Evolutionary conservation across 805 yeast species (phyloP), one percentile per base, ranked within the genome.

Genomic region (Teunomyces tritomae): DNA sequence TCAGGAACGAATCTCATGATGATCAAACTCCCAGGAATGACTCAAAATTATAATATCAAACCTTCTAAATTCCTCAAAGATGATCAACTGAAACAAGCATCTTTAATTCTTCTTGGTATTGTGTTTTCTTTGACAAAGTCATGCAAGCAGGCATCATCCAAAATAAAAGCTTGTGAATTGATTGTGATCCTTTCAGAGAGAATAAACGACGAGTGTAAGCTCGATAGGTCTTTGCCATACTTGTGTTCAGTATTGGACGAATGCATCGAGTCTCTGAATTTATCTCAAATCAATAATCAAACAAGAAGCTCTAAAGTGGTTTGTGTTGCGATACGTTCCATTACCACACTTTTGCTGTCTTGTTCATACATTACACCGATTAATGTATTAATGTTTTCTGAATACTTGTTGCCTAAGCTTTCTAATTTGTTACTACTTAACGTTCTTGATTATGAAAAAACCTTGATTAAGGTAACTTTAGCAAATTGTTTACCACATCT

Each of bases 191-290:
- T 92, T 14, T 80, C 92, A 1, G 96, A 88, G 57, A 78, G 81
- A 48, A 71, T 89, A 1, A 79, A 80, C 20, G 98, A 94, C 61
- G 96, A 87, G 48, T 84, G 83, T 11, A 92, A 90, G 61, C 70
- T 94, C 34, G 97, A 94, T 62, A 68, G 97, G 39, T 82, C 89
- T 28, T 64, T 94, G 20, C 98, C 99, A 0, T 89, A 85, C 59
- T 63, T 94, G 20, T 77, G 88, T 17, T 69, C 81, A n/a, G 71
- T 89, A 45, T 63, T 91, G 10, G 89, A 87, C 44, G 96, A 89
- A 39, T 68, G 57, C 41, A 55, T 64, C 3, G 65, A 63, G 36
- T 29, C 17, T 42, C 16, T 26, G 28, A 14, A 39, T 8, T 11
- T 37, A 3, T 28, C 28, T 28, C 37, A 42, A n/a, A 8, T 28